Evolutionary conservation across 1,284 basidiomycete species (phyloP).

Genomic region (Moesziomyces globuligerus): DNA sequence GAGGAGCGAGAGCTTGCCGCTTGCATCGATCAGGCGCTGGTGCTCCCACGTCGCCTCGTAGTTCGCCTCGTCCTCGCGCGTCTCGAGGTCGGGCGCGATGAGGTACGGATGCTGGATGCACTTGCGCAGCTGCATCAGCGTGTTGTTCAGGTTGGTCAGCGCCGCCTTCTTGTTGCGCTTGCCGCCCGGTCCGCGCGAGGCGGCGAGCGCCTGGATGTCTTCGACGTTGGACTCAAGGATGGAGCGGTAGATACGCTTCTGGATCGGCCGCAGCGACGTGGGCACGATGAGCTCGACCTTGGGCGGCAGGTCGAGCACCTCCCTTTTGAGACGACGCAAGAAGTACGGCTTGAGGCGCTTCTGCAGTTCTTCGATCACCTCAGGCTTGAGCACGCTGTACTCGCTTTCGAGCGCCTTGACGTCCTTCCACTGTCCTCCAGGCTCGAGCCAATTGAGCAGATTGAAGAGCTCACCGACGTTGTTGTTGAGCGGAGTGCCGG

Average conservation of each 20-base stretch:
- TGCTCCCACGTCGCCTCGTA: slow-evolving; percentile 76
- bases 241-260: slow-evolving; percentile 84
- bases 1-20: slow-evolving; percentile 75
- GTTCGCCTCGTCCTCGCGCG: slow-evolving; percentile 71
- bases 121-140: slow-evolving; percentile 64
- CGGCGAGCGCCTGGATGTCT: slow-evolving; percentile 52
- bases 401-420: slow-evolving; percentile 43
- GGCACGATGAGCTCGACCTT: slow-evolving; percentile 85
- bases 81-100: slow-evolving; percentile 81
- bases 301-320: slow-evolving; percentile 89
- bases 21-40: slow-evolving; percentile 82
- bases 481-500: slow-evolving; percentile 94
- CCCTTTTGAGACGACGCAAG: slow-evolving; percentile 88
- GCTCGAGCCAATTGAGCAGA: slow-evolving; percentile 52
- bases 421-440: slow-evolving; percentile 46
- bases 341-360: slow-evolving; percentile 85
- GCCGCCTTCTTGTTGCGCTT: slow-evolving; percentile 36
- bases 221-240: slow-evolving; percentile 53
- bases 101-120: slow-evolving; percentile 73
- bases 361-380: slow-evolving; percentile 76
- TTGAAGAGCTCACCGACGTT: slow-evolving; percentile 80
- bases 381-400: slow-evolving; percentile 56
- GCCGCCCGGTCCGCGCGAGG: slow-evolving; percentile 17
- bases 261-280: slow-evolving; percentile 85
- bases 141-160: slow-evolving; percentile 55